Evolutionary conservation across 2,329 filamentous ascomycete species (phyloP).

Genomic region (Fusarium oligoseptatum): DNA sequence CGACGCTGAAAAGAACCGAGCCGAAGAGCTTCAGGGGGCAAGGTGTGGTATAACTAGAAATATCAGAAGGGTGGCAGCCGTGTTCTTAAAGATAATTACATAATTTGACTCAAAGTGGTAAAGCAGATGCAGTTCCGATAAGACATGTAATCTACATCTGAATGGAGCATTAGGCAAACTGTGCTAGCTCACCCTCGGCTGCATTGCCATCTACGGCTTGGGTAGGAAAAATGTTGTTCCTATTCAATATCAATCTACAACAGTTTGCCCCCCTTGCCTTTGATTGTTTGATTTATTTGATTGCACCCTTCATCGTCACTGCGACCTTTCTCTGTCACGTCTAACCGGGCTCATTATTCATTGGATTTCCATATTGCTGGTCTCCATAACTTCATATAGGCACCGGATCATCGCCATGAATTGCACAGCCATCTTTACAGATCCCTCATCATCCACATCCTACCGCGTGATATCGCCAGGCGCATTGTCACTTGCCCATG

Average conservation of each 20-base stretch:
- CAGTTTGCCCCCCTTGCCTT: background rate
- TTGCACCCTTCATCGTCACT: background rate
- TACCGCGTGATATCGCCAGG: background rate
- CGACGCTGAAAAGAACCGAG: background rate
- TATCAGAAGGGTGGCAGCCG: background rate
- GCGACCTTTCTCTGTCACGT: background rate
- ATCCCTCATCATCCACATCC: background rate
- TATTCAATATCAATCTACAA: background rate
- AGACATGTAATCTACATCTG: background rate
- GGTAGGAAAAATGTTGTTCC: background rate
- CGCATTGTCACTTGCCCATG: background rate
- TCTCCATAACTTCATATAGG: background rate
- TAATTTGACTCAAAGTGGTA: background rate
- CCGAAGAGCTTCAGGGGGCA: background rate
- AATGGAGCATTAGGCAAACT: background rate
- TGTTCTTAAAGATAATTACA: background rate
- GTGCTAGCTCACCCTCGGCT: background rate
- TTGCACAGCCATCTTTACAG: background rate
- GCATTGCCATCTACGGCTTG: background rate
- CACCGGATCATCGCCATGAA: background rate
- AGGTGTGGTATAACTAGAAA: background rate
- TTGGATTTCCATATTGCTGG: accelerated
- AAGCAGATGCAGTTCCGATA: background rate
- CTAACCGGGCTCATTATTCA: accelerated
- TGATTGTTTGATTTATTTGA: background rate